Evolutionary conservation across 768 basidiomycete genomes (phyloP).

Genomic region (Neoboletus subvelutipes): DNA sequence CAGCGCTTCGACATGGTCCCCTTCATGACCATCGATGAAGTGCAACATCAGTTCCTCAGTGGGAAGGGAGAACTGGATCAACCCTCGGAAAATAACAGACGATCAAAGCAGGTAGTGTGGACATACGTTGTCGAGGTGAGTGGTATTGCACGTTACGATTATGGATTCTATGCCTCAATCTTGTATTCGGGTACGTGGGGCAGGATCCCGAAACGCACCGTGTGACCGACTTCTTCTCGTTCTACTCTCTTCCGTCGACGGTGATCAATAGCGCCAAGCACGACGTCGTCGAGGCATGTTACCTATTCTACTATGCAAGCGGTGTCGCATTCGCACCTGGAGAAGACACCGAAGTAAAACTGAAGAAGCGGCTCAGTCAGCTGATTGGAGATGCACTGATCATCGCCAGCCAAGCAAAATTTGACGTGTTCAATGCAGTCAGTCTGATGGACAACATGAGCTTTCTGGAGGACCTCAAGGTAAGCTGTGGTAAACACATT

Average conservation of each 20-base stretch:
- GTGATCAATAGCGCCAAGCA: slow-evolving; percentile 79
- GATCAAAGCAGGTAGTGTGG: slow-evolving; percentile 89
- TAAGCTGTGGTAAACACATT: slow-evolving; percentile 29
- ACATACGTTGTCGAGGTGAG: slow-evolving; percentile 88
- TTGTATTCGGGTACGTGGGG: neutral
- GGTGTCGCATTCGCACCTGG: slow-evolving; percentile 64
- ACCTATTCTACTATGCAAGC: slow-evolving; percentile 94
- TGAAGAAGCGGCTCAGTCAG: slow-evolving; percentile 68
- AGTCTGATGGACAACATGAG: slow-evolving; percentile 92
- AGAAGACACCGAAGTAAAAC: slow-evolving; percentile 55
- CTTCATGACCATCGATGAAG: slow-evolving; percentile 71
- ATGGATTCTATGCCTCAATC: neutral
- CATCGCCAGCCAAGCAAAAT: slow-evolving; percentile 78
- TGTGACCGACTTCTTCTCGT: slow-evolving; percentile 95
- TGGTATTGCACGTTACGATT: slow-evolving; percentile 28
- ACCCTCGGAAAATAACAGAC: slow-evolving; percentile 36
- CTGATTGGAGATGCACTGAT: slow-evolving; percentile 80
- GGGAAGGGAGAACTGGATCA: slow-evolving; percentile 63
- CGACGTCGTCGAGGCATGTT: slow-evolving; percentile 83
- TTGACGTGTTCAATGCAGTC: slow-evolving; percentile 96
- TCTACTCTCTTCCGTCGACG: slow-evolving; percentile 94
- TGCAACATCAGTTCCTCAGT: slow-evolving; percentile 84
- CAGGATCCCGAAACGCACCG: slow-evolving; percentile 80
- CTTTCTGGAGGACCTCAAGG: slow-evolving; percentile 84
- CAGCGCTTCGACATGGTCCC: slow-evolving; percentile 82